Evolutionary conservation across 1,284 basidiomycete genomes (phyloP).

Genomic region (Moniliophthora roreri): DNA sequence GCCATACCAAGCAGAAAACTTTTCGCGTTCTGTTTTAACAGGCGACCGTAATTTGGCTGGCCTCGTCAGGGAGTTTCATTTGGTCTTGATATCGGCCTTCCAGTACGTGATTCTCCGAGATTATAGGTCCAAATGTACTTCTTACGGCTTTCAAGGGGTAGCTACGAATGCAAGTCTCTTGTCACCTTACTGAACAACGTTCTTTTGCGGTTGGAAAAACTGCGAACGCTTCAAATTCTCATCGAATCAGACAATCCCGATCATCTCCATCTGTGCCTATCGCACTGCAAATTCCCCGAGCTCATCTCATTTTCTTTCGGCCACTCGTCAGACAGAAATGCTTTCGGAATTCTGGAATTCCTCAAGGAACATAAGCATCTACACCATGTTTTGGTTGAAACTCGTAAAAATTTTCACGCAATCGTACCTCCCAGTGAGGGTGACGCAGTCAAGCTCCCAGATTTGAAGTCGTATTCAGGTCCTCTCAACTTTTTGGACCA

Average conservation of each 20-base stretch:
- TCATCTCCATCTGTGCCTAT: not conserved
- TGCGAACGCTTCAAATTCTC: not conserved
- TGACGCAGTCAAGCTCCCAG: not conserved
- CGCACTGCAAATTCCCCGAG: not conserved
- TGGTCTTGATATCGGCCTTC: not conserved
- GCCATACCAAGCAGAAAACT: not conserved
- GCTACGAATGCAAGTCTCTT: not conserved
- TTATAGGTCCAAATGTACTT: not conserved
- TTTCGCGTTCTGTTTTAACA: not conserved
- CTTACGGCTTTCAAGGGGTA: not conserved
- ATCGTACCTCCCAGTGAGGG: not conserved
- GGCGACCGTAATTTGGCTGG: not conserved
- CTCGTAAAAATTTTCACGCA: not conserved
- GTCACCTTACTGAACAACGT: not conserved
- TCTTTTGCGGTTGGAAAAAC: not conserved
- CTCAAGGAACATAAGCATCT: not conserved
- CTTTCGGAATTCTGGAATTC: not conserved
- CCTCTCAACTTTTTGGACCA: conserved; percentile 1
- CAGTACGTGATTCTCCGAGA: not conserved
- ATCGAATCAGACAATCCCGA: not conserved
- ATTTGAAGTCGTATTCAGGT: not conserved
- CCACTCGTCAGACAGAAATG: not conserved
- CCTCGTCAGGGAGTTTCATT: not conserved
- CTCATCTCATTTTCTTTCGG: conserved; percentile 1
- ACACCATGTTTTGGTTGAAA: not conserved